Percentiles rank a stretch among this genome's conserved stretches.
phyloP scores from a whole-genome alignment of 805 yeast genomes.

The Hanseniaspora thailandica region DNA sequence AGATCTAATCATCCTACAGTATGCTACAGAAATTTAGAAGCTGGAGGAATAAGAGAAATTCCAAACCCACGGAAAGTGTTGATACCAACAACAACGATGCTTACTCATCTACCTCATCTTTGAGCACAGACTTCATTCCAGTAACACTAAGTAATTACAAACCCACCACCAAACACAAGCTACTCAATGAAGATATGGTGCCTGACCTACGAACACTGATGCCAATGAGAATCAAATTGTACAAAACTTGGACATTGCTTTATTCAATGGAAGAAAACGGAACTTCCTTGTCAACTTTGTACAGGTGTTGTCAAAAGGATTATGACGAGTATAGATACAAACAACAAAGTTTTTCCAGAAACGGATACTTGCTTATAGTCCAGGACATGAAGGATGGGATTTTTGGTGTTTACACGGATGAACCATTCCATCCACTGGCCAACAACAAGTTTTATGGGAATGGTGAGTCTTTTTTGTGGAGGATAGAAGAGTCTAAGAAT shows the following conservation, averaged over 20 bases:
- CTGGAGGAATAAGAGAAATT: not conserved
- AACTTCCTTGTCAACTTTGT: slow-evolving; percentile 69
- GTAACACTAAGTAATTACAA: slow-evolving; percentile 51
- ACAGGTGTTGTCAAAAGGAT: slow-evolving; percentile 30
- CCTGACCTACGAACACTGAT: slow-evolving; percentile 60
- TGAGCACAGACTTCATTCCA: slow-evolving; percentile 20
- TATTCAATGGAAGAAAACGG: slow-evolving; percentile 92
- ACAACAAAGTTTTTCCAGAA: slow-evolving; percentile 31
- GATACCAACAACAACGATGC: not conserved
- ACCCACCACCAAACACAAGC: slow-evolving; percentile 42
- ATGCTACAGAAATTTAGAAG: not conserved
- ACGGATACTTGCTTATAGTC: slow-evolving; percentile 66
- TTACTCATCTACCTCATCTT: not conserved
- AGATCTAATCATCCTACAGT: not conserved
- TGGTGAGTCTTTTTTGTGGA: slow-evolving; percentile 93
- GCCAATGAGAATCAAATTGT: slow-evolving; percentile 69
- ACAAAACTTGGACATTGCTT: slow-evolving; percentile 61
- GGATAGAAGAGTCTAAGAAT: slow-evolving; percentile 38
- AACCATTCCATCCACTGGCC: slow-evolving; percentile 58
- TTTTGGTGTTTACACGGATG: slow-evolving; percentile 76
- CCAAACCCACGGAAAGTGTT: not conserved
- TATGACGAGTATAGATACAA: slow-evolving; percentile 34
- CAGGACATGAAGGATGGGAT: slow-evolving; percentile 50
- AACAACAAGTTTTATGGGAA: slow-evolving; percentile 73
- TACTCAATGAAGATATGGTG: slow-evolving; percentile 54